Conservation (phyloP, 176 grass and related monocot species). For the Oryza australiensis region DNA sequence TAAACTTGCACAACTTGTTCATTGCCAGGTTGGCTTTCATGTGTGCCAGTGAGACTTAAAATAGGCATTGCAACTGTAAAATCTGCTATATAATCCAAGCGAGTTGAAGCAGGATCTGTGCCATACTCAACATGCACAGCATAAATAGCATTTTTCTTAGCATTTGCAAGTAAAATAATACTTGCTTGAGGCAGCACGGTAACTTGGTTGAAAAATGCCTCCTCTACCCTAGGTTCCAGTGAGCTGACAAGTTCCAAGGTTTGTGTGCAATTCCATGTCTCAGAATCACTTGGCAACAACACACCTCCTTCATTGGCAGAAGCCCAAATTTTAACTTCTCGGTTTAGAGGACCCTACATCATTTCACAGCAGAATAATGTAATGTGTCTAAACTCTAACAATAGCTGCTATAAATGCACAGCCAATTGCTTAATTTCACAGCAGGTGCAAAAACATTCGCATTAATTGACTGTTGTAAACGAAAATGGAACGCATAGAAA, state of each 20-base stretch:
- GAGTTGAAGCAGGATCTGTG: slow-evolving; percentile 64
- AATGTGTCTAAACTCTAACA: not conserved
- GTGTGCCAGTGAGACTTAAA: slow-evolving; percentile 88
- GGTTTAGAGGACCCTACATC: slow-evolving; percentile 81
- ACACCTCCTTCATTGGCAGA: slow-evolving; percentile 82
- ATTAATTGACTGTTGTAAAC: not conserved
- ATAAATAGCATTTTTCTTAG: slow-evolving; percentile 98
- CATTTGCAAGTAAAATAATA: slow-evolving; percentile 97
- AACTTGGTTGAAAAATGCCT: slow-evolving; percentile 98
- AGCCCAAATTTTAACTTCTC: slow-evolving; percentile 95
- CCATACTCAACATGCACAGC: slow-evolving; percentile 96
- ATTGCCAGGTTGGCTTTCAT: slow-evolving; percentile 61
- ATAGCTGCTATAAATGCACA: not conserved
- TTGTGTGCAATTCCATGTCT: slow-evolving; percentile 90
- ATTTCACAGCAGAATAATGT: slow-evolving; percentile 33
- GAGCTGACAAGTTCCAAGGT: slow-evolving; percentile 91
- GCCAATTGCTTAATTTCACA: not conserved
- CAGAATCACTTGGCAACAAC: slow-evolving; percentile 76
- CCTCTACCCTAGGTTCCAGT: slow-evolving; percentile 56
- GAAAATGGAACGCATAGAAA: slow-evolving; percentile 5
- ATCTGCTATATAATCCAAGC: slow-evolving; percentile 96
- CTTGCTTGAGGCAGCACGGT: slow-evolving; percentile 79
- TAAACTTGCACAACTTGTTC: slow-evolving; percentile 94
- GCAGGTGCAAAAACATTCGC: slow-evolving; percentile 14
- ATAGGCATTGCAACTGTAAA: slow-evolving; percentile 98